Percentiles rank a stretch among this genome's conserved stretches.
Conservation (phyloP, 345 rosid species). For the Schrenkiella parvula region DNA sequence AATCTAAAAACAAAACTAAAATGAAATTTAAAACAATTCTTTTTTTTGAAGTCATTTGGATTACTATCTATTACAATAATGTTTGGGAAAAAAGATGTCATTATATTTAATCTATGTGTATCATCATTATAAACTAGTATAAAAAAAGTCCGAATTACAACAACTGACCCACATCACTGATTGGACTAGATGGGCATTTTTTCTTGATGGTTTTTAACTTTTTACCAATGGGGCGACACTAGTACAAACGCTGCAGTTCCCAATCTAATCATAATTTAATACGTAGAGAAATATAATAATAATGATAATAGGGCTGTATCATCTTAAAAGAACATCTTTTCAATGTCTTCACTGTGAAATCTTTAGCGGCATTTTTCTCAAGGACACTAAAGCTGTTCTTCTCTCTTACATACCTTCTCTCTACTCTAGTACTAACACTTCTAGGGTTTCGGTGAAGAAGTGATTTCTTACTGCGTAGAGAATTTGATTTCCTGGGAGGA, state of each 20-base stretch:
- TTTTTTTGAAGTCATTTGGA: too few relatives aligned
- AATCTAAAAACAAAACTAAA: not conserved
- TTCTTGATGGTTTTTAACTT: not conserved
- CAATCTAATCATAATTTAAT: not conserved
- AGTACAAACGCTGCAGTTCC: not conserved
- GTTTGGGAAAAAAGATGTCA: too few relatives aligned
- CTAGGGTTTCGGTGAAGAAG: slow-evolving; percentile 2
- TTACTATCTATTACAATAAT: too few relatives aligned
- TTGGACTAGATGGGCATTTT: not conserved
- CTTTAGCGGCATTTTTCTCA: not conserved
- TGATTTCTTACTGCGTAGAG: not conserved
- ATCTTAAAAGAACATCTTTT: not conserved
- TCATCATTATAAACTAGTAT: too few relatives aligned
- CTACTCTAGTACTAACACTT: not conserved
- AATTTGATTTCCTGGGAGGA: not conserved
- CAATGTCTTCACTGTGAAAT: not conserved
- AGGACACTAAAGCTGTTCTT: not conserved
- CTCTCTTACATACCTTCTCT: not conserved
- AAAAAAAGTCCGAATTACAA: not conserved
- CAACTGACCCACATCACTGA: not conserved
- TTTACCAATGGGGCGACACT: not conserved
- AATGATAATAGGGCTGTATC: too few relatives aligned
- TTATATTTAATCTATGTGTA: too few relatives aligned
- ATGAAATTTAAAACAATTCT: not conserved
- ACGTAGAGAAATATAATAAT: too few relatives aligned